A percentile compares a stretch with the other conserved stretches of the same genome.
These are phyloP conservation scores for Podospora fimiseda DNA, from an alignment of 495 filamentous ascomycete genomes.

Conservation along the genomic window DNA sequence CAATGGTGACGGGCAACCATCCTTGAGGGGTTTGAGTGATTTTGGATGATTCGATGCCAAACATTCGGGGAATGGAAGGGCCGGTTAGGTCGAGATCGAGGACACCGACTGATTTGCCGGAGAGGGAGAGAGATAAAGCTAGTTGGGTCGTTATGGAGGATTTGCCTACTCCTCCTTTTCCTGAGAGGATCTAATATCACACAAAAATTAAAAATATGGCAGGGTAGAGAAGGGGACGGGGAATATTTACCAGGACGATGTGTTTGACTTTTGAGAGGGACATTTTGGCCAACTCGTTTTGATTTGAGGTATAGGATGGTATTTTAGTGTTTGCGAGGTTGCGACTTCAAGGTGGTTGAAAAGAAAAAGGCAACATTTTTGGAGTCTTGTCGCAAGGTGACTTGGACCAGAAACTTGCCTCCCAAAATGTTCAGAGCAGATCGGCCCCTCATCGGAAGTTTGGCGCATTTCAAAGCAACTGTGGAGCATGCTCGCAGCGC, in stretches of 20 bases:
- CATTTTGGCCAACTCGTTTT: slow-evolving; percentile 33
- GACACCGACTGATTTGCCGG: slow-evolving; percentile 82
- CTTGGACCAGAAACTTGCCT: not conserved
- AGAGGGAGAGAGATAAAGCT: slow-evolving; percentile 78
- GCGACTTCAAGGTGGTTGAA: slow-evolving; percentile 15
- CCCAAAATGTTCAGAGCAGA: not conserved
- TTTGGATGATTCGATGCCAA: slow-evolving; percentile 80
- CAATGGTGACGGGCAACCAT: slow-evolving; percentile 79
- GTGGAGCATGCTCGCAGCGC: not conserved
- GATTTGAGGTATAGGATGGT: not conserved
- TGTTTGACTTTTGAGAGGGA: slow-evolving; percentile 54
- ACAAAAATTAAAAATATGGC: slow-evolving; percentile 12
- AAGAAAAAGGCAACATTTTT: slow-evolving; percentile 3
- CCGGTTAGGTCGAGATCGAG: slow-evolving; percentile 96
- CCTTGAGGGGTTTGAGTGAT: slow-evolving; percentile 84
- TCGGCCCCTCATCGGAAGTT: not conserved
- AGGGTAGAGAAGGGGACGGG: slow-evolving; percentile 6
- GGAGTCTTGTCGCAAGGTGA: not conserved
- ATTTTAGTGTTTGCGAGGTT: not conserved
- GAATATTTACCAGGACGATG: slow-evolving; percentile 48
- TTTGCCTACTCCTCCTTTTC: slow-evolving; percentile 97
- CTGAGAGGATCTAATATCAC: slow-evolving; percentile 71
- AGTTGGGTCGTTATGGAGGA: slow-evolving; percentile 94
- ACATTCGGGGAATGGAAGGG: slow-evolving; percentile 89
- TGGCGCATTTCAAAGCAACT: not conserved